Percentiles rank a stretch among this genome's conserved stretches.
Evolutionary conservation across 345 rosid genomes (phyloP).

Genomic region (Schrenkiella parvula): DNA sequence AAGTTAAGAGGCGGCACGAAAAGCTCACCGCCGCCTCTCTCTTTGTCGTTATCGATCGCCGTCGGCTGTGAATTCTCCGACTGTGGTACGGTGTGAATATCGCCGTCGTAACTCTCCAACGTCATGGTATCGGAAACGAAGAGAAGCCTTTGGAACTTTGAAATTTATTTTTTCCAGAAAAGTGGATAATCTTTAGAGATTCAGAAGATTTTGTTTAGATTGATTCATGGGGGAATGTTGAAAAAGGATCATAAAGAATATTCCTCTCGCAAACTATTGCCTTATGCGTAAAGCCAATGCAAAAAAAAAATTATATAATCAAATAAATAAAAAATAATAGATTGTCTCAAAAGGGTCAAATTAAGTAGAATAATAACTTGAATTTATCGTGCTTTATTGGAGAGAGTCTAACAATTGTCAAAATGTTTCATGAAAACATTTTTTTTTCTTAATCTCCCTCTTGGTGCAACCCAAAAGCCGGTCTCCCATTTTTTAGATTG

Average conservation of each 20-base stretch:
- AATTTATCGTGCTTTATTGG: no score
- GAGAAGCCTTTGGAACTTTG: neutral
- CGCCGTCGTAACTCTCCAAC: constrained; percentile 29
- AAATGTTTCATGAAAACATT: no score
- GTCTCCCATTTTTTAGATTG: no score
- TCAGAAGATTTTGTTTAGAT: neutral
- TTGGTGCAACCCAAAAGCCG: no score
- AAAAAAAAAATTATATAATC: neutral
- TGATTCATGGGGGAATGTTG: neutral
- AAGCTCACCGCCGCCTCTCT: constrained; percentile 40
- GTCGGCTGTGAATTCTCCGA: constrained; percentile 19
- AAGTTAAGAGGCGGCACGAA: constrained; percentile 75
- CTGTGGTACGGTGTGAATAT: constrained; percentile 31
- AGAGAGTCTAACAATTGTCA: no score
- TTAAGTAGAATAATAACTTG: no score
- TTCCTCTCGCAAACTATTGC: neutral
- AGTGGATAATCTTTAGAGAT: constrained; percentile 1
- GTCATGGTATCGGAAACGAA: constrained; percentile 12
- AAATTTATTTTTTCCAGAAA: neutral
- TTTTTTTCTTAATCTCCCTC: no score
- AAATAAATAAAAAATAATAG: no score
- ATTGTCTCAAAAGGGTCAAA: no score
- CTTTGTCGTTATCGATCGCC: constrained; percentile 22
- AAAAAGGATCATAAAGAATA: constrained; percentile 6
- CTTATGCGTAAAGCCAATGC: neutral